Evolutionary conservation across 2,329 filamentous ascomycete genomes (phyloP), one percentile per base, ranked within the genome.

Genomic region (Pseudocercospora musae): DNA sequence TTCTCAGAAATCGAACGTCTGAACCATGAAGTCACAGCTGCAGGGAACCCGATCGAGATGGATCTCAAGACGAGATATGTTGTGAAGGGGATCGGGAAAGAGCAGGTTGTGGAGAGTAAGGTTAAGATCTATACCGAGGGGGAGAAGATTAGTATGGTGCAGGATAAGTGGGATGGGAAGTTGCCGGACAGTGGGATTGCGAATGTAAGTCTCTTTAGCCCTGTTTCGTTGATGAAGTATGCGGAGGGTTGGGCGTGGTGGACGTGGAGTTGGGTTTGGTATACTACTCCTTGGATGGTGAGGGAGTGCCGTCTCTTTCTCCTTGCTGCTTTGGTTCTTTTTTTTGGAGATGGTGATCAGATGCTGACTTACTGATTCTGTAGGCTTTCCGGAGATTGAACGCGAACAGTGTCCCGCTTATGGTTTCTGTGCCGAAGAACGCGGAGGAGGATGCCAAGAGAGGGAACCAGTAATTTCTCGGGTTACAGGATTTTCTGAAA

Each of bases 11-110:
- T 88, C 67, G 77, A 83, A 71, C 81, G 84, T 25, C 76, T 85
- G 52, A 75, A 78, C 37, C 82, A 87, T 71, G 72, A 78, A 42
- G 85, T 89, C 10, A 84, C 76, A 0, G 79, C 78, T 15, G 73
- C 77, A 0, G 85, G 85, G 0, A 87, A 88, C 66, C 86, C 87
- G 0, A 87, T 89, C 44, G 74, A 80, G 62, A 75, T 89, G 69
- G 78, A 85, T 49, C 54, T 85, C 63, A 81, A 80, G 71, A 83
- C 79, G 0, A 73, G 78, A 57, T 86, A 85, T 72, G 78, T 79
- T 4, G 73, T 85, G 62, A 85, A 85, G 73, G 82, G 82, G 0
- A 74, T 85, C 46, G 76, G 76, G 0, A 82, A 77, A 66, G 82
- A 84, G 71, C 77, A 83, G 71, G 78, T 75, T 4, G 81, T 85